Evolutionary conservation across 805 yeast species (phyloP).

Genomic region (Saccharomycopsis schoenii): DNA sequence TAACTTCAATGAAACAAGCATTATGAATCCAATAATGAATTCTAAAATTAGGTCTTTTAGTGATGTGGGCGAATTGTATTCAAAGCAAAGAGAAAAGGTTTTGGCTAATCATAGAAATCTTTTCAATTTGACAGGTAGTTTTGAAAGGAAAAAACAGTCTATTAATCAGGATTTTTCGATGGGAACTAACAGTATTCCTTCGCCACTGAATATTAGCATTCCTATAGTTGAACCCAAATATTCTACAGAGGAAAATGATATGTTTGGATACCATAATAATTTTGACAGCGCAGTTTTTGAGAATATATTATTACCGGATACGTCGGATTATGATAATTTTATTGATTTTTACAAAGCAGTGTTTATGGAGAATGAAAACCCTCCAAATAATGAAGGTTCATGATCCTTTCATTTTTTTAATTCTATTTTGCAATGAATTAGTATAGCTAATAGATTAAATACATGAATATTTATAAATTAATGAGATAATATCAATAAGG

Average conservation of each 20-base stretch:
- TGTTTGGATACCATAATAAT: not conserved
- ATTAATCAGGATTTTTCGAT: not conserved
- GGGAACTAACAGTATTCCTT: not conserved
- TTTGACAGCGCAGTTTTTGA: constrained; percentile 7
- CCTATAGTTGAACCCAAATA: constrained; percentile 1
- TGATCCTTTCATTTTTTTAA: not conserved
- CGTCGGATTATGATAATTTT: constrained; percentile 7
- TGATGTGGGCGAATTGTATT: not conserved
- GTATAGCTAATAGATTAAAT: not conserved
- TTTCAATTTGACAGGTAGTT: constrained; percentile 3
- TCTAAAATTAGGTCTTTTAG: not conserved
- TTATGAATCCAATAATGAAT: not conserved
- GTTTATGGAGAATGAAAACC: constrained; percentile 1
- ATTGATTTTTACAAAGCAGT: constrained; percentile 8
- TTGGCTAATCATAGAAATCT: not conserved
- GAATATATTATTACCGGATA: constrained; percentile 10
- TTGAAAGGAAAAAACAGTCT: not conserved
- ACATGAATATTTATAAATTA: not conserved
- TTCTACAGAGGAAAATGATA: not conserved
- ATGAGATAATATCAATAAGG: not conserved
- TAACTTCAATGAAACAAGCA: not conserved
- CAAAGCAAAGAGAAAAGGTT: not conserved
- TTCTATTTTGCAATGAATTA: not conserved
- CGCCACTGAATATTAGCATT: not conserved
- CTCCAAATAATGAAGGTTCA: not conserved